A percentile compares a stretch with the other conserved stretches of the same genome.
These are phyloP conservation scores for Coelastrella sp. DNA, from an alignment of 139 green algal species.

Conservation along the genomic window DNA sequence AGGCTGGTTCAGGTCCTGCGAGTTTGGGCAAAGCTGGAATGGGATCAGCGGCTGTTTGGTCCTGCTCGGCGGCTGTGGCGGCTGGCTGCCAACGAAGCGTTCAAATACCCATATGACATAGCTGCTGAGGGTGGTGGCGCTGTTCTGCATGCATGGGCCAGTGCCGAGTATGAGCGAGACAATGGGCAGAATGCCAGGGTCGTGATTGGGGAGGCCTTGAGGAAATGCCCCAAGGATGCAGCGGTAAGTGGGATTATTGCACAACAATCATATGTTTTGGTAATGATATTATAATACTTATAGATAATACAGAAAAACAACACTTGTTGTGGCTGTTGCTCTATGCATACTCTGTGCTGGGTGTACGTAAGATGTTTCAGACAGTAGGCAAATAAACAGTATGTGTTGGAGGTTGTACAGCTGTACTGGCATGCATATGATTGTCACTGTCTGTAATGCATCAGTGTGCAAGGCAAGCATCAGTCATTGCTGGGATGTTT, in stretches of 20 bases:
- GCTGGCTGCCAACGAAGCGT: conserved; percentile 50
- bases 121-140: conserved; percentile 36
- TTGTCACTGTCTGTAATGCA: too few relatives aligned
- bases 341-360: too few relatives aligned
- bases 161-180: conserved; percentile 59
- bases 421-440: too few relatives aligned
- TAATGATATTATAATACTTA: too few relatives aligned
- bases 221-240: conserved; percentile 54
- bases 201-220: conserved; percentile 48
- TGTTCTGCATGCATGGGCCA: conserved; percentile 66
- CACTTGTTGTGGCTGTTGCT: too few relatives aligned
- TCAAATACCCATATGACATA: conserved; percentile 49
- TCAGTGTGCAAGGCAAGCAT: too few relatives aligned
- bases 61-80: conserved; percentile 68
- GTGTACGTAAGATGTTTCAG: too few relatives aligned
- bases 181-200: conserved; percentile 66
- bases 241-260: conserved; percentile 9
- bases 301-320: too few relatives aligned
- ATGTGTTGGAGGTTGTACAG: too few relatives aligned
- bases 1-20: conserved; percentile 55
- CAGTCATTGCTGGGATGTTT: too few relatives aligned
- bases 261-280: too few relatives aligned
- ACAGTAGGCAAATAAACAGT: too few relatives aligned
- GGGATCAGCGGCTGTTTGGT: conserved; percentile 53
- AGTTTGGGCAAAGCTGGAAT: conserved; percentile 70